Evolutionary conservation across 306 rosid genomes (phyloP), one percentile per base, ranked within the genome.

Genomic region (Citrullus mucosospermus): DNA sequence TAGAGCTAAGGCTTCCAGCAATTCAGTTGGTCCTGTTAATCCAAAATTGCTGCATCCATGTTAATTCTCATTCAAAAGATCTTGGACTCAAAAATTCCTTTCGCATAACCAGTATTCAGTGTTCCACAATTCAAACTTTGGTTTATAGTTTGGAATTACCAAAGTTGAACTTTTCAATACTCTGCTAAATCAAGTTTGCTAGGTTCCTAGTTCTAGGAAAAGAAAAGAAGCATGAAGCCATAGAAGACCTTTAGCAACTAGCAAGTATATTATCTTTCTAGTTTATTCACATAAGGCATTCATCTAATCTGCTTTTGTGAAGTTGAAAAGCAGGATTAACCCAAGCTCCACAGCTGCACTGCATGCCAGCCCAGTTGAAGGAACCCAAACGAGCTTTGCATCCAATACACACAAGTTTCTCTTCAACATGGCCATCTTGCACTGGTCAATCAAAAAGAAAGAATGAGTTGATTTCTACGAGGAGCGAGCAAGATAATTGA

Each of bases 331-430:
- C 97, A 63, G 96, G 97, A 78, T 90, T 92, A 38, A 92, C 84
- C 97, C 96, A 92, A 57, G 96, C 96, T 72, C 97, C 97, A 48
- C 97, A 90, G 85, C 85, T 92, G 85, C 96, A 92, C 81, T 92
- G 93, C 93, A 92, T 86, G 32, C 97, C 96, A 22, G 93, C 91
- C 97, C 97, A 92, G 78, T 90, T 92, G 93, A 90, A 92, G 86
- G 84, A 84, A 74, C 96, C 97, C 85, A 92, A 83, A 68, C 96
- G 97, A 48, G 93, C 92, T 63, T 90, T 92, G 83, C 97, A 92
- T 10, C 93, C 93, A 55, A 88, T 78, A 80, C 97, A 92, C 56
- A 83, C 88, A 56, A 92, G 89, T 77, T 86, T 92, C 63, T 90
- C 92, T 81, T 86, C 88, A 85, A 90, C 93, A n/a, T 88, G 81